These are phyloP conservation scores for Torulaspora franciscae DNA, from an alignment of 805 yeast genomes.

Conservation along the genomic window DNA sequence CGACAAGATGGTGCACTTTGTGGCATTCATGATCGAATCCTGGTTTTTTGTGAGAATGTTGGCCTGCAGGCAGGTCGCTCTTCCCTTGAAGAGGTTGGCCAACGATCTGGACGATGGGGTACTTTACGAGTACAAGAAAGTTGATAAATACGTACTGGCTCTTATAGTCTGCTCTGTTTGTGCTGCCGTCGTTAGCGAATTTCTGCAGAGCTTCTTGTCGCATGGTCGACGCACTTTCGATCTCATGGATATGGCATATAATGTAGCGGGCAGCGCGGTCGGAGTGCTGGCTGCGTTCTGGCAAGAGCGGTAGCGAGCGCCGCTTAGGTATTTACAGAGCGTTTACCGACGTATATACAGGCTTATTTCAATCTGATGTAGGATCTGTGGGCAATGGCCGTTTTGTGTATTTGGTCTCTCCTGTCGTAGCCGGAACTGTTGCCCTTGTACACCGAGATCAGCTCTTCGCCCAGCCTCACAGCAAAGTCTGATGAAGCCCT, in stretches of 20 bases:
- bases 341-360: slow-evolving; percentile 3
- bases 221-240: slow-evolving; percentile 45
- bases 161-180: slow-evolving; percentile 43
- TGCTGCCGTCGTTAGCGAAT: slow-evolving; percentile 49
- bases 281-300: slow-evolving; percentile 22
- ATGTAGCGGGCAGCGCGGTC: slow-evolving; percentile 30
- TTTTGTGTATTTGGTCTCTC: slow-evolving; percentile 74
- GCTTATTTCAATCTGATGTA: slow-evolving; percentile 47
- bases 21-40: slow-evolving; percentile 45
- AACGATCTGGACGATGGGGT: slow-evolving; percentile 3
- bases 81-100: slow-evolving; percentile 1
- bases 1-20: slow-evolving; percentile 50
- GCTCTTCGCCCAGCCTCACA: slow-evolving; percentile 88
- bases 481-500: slow-evolving; percentile 76
- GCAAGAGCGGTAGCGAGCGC: slow-evolving; percentile 7
- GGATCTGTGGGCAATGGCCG: slow-evolving; percentile 85
- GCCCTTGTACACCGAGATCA: slow-evolving; percentile 70
- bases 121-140: background rate
- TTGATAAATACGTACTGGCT: slow-evolving; percentile 33
- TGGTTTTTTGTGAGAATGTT: slow-evolving; percentile 45
- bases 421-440: slow-evolving; percentile 80
- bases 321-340: slow-evolving; percentile 4
- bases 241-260: slow-evolving; percentile 41
- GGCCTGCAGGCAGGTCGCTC: slow-evolving; percentile 27
- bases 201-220: slow-evolving; percentile 38